Evolutionary conservation across 139 green algal species (phyloP), one percentile per base, ranked within the genome.

Genomic region (Micromonas pusilla): DNA sequence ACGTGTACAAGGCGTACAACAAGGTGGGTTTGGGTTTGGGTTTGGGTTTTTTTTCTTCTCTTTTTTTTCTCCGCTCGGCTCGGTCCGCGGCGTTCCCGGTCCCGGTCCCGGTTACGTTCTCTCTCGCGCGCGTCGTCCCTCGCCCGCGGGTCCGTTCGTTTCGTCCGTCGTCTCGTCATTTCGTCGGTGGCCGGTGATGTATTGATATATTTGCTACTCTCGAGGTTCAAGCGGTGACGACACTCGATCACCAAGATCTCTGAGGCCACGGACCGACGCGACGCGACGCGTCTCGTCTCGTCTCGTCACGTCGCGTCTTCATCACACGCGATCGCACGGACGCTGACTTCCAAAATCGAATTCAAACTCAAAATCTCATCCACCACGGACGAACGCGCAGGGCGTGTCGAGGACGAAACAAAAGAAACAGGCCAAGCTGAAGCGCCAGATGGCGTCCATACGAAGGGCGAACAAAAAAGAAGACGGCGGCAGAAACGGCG

Each of bases 351-450:
- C 9, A 9, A 23, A 16, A 57, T 57, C 45, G 9, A 16, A 57
- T 57, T 16, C 9, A 57, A 57, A 57, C 45, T 57, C 45, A 57
- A 57, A 9, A 9, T 16, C 45, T 23, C 45, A 23, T 16, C 45
- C 9, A 23, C 45, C 9, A 57, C 45, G n/a, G n/a, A n/a, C n/a
- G n/a, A n/a, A n/a, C n/a, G n/a, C n/a, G 38, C 36, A 75, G 68
- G 68, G 95, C 52, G 97, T 94, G 0, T 37, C 45, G 2, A 86
- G 81, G 72, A 92, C 79, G 80, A 97, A 97, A 85, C 91, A 91
- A 77, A 97, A 96, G 85, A 99, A 99, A 88, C 79, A 93, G 83
- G 79, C 79, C 63, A 97, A 97, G 88, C 86, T 99, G 28, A 91
- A 94, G 87, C 88, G 94, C 1, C 93, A 91, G 72, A 89, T 95